phyloP scores from a whole-genome alignment of 495 filamentous ascomycete species.

The Pyrenula aspistea region DNA sequence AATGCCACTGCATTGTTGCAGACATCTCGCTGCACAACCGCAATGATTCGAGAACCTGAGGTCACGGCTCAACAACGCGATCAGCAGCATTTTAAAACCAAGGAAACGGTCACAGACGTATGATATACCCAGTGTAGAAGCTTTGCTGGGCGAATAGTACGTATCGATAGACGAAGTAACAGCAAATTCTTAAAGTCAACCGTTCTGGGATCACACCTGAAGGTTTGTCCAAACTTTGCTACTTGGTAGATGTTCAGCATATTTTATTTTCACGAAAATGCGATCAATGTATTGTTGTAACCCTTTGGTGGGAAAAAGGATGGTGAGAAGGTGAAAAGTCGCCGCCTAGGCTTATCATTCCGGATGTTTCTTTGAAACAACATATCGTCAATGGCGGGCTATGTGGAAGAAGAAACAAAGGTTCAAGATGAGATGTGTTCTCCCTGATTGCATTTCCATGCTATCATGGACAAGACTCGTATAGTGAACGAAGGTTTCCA shows the following conservation, averaged over 20 bases:
- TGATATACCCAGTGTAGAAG: not conserved
- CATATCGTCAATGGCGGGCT: not conserved
- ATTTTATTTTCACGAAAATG: not conserved
- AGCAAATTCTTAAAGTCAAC: not conserved
- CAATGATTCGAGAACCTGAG: not conserved
- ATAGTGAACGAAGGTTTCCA: not conserved
- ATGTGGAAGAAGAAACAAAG: not conserved
- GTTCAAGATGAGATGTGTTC: not conserved
- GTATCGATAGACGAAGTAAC: not conserved
- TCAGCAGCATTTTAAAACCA: not conserved
- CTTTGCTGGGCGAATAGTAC: not conserved
- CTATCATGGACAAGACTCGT: not conserved
- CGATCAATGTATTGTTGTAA: not conserved
- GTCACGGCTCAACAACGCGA: not conserved
- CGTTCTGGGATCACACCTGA: not conserved
- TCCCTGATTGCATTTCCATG: not conserved
- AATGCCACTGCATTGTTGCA: not conserved
- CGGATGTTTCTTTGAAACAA: not conserved
- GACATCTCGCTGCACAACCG: not conserved
- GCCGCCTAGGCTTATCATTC: no score
- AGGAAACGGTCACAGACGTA: not conserved
- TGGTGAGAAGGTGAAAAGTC: no score
- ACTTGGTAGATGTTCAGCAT: no score
- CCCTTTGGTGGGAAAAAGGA: no score
- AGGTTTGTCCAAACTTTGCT: no score